Evolutionary conservation across 2,329 filamentous ascomycete species (phyloP).

Genomic region (Phymatotrichopsis omnivora): DNA sequence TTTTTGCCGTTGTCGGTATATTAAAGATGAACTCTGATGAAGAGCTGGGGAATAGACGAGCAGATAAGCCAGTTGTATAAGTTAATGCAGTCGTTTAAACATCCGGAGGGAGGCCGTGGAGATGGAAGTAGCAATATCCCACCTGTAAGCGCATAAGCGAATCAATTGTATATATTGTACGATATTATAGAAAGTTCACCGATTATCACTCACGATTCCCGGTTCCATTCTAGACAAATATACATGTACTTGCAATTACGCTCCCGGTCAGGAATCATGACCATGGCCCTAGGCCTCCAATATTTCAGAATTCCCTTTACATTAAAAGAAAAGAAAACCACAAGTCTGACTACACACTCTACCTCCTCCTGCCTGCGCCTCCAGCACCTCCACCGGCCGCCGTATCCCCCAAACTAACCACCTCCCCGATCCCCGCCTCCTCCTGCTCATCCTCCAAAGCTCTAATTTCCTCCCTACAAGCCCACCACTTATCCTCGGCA

Average conservation of each 20-base stretch:
- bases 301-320: no score
- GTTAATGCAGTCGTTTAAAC: conserved; percentile 68
- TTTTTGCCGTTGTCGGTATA: background rate
- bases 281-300: no score
- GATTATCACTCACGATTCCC: no score
- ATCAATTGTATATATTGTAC: no score
- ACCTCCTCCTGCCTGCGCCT: conserved; percentile 20
- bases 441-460: conserved; percentile 92
- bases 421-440: conserved; percentile 86
- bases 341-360: no score
- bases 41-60: conserved; percentile 52
- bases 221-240: no score
- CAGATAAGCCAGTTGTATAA: conserved; percentile 91
- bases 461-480: conserved; percentile 85
- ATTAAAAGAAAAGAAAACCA: no score
- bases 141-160: no score
- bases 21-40: conserved; percentile 9
- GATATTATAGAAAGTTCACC: no score
- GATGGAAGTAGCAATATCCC: background rate
- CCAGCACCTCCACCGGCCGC: conserved; percentile 32
- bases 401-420: conserved; percentile 57
- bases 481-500: conserved; percentile 98
- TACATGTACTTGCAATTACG: no score
- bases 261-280: no score
- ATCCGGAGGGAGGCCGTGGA: background rate